A percentile compares a stretch with the other conserved stretches of the same genome.
Evolutionary conservation across 2,329 filamentous ascomycete species (phyloP).

Genomic region (Sphaerulina populicola): DNA sequence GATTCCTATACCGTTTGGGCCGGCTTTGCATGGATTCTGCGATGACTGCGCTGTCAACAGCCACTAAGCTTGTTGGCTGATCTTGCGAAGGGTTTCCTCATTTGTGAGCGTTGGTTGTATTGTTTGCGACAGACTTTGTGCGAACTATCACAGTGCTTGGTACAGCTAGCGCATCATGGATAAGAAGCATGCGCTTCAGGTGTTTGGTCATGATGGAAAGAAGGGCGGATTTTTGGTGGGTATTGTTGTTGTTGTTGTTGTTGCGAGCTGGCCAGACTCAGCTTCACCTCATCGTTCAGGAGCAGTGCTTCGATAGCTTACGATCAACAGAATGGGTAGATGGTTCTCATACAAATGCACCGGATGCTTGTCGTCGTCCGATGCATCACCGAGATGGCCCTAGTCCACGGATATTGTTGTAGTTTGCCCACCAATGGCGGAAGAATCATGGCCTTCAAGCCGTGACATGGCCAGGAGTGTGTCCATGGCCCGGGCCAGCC

Average conservation of each 20-base stretch:
- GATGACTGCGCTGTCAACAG: conserved; percentile 2
- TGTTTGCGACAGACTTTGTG: background rate
- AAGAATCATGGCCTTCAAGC: background rate
- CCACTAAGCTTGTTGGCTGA: background rate
- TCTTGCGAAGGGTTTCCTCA: background rate
- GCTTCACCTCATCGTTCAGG: conserved; percentile 7
- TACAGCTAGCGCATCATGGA: background rate
- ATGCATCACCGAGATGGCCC: background rate
- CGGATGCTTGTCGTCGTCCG: background rate
- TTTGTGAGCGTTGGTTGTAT: background rate
- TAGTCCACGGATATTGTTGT: background rate
- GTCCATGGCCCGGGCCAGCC: no score
- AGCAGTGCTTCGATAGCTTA: conserved; percentile 6
- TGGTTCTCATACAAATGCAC: background rate
- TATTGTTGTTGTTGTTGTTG: background rate
- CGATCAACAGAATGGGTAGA: background rate
- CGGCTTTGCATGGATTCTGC: conserved; percentile 6
- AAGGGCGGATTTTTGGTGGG: background rate
- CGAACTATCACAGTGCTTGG: background rate
- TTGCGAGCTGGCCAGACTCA: background rate
- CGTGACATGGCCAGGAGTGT: background rate
- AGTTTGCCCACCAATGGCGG: background rate
- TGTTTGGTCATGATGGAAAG: background rate
- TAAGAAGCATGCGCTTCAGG: background rate
- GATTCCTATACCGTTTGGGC: conserved; percentile 12